Conservation (phyloP, 768 basidiomycete genomes). For the Podaxis sp. region DNA sequence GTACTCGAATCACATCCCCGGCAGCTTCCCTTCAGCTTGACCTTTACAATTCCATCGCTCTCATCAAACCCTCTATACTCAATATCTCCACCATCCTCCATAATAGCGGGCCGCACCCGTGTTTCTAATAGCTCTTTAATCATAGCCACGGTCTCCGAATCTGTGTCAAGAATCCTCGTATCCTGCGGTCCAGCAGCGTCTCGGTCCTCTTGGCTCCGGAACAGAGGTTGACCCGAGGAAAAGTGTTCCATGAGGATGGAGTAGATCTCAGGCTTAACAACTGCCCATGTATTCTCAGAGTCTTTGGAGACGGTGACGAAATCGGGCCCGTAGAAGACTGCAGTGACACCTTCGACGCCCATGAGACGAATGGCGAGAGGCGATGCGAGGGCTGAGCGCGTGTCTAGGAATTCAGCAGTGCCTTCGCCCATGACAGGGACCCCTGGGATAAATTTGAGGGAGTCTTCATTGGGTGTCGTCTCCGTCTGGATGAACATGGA, state of each 20-base stretch:
- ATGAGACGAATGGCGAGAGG: conserved; percentile 94
- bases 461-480: conserved; percentile 95
- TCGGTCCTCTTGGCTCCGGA: conserved; percentile 77
- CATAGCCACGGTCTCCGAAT: conserved; percentile 97
- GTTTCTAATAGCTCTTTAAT: conserved; percentile 97
- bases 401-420: conserved; percentile 93
- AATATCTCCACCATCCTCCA: conserved; percentile 99
- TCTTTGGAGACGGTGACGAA: conserved; percentile 97
- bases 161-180: conserved; percentile 89
- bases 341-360: conserved; percentile 88
- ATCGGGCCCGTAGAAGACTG: conserved; percentile 95
- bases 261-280: conserved; percentile 96
- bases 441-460: conserved; percentile 97
- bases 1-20: conserved; percentile 92
- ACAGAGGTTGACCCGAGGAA: conserved; percentile 84
- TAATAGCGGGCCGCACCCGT: conserved; percentile 91
- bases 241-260: conserved; percentile 97
- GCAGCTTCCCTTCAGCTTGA: conserved; percentile 97
- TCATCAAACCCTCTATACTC: conserved; percentile 89
- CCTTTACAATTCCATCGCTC: conserved; percentile 72
- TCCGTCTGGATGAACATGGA: conserved; percentile 99
- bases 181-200: conserved; percentile 89
- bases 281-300: conserved; percentile 79
- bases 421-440: conserved; percentile 83
- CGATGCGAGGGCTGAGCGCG: conserved; percentile 80